These are phyloP conservation scores for Ramalina peruviana DNA, from an alignment of 495 filamentous ascomycete species.

Conservation along the genomic window DNA sequence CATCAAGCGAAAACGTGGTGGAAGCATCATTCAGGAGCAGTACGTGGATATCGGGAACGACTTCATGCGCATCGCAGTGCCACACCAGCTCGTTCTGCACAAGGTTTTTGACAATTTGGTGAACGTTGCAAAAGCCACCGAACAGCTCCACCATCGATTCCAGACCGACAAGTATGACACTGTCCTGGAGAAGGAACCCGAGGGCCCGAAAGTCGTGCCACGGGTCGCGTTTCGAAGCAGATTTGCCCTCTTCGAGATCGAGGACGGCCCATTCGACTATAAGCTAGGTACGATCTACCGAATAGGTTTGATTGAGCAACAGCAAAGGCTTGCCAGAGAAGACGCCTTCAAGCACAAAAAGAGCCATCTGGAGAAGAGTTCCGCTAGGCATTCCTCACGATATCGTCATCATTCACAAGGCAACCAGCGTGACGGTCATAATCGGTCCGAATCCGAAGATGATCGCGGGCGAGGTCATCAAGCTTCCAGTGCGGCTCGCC, in stretches of 20 bases:
- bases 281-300: slow-evolving; percentile 89
- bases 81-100: slow-evolving; percentile 87
- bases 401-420: slow-evolving; percentile 27
- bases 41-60: slow-evolving; percentile 76
- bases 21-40: slow-evolving; percentile 51
- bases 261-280: slow-evolving; percentile 96
- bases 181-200: slow-evolving; percentile 64
- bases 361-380: slow-evolving; percentile 61
- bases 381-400: slow-evolving; percentile 35
- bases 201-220: slow-evolving; percentile 73
- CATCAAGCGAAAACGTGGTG: slow-evolving; percentile 50
- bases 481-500: slow-evolving; percentile 33
- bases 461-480: slow-evolving; percentile 7
- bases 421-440: slow-evolving; percentile 37
- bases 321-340: slow-evolving; percentile 75
- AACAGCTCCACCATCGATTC: slow-evolving; percentile 86
- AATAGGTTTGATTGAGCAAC: slow-evolving; percentile 72
- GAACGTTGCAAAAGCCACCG: slow-evolving; percentile 72
- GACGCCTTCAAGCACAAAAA: slow-evolving; percentile 80
- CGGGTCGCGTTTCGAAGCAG: slow-evolving; percentile 69
- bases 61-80: slow-evolving; percentile 76
- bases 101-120: slow-evolving; percentile 84
- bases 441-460: slow-evolving; percentile 13
- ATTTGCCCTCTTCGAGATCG: slow-evolving; percentile 74
- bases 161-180: slow-evolving; percentile 76